Evolutionary conservation across 2,329 filamentous ascomycete genomes (phyloP), one percentile per base, ranked within the genome.

Genomic region (Fusarium devonianum): DNA sequence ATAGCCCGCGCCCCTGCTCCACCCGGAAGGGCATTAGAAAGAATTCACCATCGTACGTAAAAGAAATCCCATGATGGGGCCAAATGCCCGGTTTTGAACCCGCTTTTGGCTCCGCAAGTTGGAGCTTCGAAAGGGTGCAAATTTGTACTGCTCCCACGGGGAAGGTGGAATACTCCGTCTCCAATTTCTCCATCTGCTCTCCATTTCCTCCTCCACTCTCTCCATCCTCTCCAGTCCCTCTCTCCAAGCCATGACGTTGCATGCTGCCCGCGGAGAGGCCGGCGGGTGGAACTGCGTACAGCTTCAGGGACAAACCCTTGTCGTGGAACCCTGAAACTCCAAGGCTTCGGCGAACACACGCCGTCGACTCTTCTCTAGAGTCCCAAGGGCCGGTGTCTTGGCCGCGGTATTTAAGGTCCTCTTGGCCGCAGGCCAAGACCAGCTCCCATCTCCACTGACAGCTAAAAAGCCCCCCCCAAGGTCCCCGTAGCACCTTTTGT

Each of bases 231-330:
- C 34, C 21, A 26, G 7, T 8, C 29, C 35, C 29, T 8, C 29
- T 43, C 29, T 26, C 12, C 16, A 25, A 25, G 39, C 19, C 26
- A 43, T 43, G 22, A 43, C 40, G 40, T 43, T 16, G 40, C 16
- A 9, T 32, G 28, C 13, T 18, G 29, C 12, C 8, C 5, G 26
- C 40, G 40, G 40, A 30, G 40, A 43, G 22, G 8, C 40, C 40
- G 40, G 40, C 14, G 35, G 40, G 40, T 43, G 40, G 40, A 35
- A 42, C 8, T 14, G n/a, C 3, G 4, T 16, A 25, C n/a, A 21
- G 11, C 28, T 33, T 35, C 19, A 35, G 22, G 17, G 40, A 43
- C 30, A 33, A 34, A 13, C 7, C 29, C 30, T 22, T 35, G 29
- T 17, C 9, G 30, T 19, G 6, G 10, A 30, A 40, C 37, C 37